These are phyloP conservation scores for Leishmania tropica DNA, from an alignment of 208 protist genomes.

Conservation along the genomic window DNA sequence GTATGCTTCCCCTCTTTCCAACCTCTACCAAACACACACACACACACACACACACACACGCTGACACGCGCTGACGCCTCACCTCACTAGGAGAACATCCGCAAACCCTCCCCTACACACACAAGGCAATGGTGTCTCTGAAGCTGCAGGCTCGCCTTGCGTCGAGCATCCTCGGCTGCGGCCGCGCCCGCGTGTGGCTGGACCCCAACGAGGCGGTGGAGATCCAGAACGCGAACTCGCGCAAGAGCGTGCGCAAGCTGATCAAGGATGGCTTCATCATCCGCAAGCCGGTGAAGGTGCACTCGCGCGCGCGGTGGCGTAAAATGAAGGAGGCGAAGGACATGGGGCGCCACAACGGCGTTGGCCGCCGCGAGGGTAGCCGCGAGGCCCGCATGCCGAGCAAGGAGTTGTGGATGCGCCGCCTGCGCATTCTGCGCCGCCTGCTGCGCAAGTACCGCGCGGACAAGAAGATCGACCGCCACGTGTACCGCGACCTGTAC, in stretches of 20 bases:
- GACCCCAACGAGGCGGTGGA: conserved; percentile 98
- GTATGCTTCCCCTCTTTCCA: not conserved
- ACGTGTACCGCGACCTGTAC: conserved; percentile 98
- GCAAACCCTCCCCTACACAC: too few species aligned
- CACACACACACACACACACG: too few species aligned
- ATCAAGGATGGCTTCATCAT: conserved; percentile 98
- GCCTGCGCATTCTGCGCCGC: conserved; percentile 97
- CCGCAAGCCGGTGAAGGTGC: conserved; percentile 94
- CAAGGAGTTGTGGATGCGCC: conserved; percentile 98
- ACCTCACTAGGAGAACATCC: conserved; percentile 12
- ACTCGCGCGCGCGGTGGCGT: conserved; percentile 95
- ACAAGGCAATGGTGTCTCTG: conserved; percentile 70
- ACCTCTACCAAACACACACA: not conserved
- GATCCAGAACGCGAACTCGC: conserved; percentile 98
- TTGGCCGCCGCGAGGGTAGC: conserved; percentile 97
- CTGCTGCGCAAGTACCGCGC: conserved; percentile 98
- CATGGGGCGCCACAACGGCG: conserved; percentile 93
- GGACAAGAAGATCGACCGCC: conserved; percentile 98
- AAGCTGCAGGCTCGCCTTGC: conserved; percentile 98
- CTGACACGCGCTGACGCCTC: not conserved
- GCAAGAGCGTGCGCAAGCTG: conserved; percentile 96
- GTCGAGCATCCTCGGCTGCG: conserved; percentile 98
- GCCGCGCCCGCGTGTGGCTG: conserved; percentile 97
- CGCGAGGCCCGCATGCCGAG: conserved; percentile 96
- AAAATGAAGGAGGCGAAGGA: conserved; percentile 92